These are phyloP conservation scores for Darksidea phi DNA, from an alignment of 495 filamentous ascomycete genomes.

Conservation along the genomic window DNA sequence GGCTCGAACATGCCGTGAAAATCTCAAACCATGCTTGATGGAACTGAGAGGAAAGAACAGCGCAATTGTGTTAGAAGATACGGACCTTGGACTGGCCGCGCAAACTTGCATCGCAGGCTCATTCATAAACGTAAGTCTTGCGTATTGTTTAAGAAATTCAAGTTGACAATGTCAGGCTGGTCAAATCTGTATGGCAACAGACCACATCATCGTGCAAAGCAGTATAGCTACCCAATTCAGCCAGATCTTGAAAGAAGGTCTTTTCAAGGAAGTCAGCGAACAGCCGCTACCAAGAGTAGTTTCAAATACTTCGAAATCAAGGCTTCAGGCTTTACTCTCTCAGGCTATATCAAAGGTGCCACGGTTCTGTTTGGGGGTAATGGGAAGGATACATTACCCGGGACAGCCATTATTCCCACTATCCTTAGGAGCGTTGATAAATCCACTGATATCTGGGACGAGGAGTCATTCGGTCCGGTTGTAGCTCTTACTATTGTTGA, in stretches of 20 bases:
- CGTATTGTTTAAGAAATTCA: not conserved
- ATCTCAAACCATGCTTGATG: constrained; percentile 65
- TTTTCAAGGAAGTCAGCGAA: constrained; percentile 20
- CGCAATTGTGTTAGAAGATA: constrained; percentile 57
- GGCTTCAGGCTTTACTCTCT: constrained; percentile 53
- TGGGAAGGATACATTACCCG: constrained; percentile 33
- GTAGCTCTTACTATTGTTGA: constrained; percentile 42
- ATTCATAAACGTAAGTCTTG: constrained; percentile 47
- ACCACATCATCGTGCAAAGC: constrained; percentile 77
- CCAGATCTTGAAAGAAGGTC: constrained; percentile 50
- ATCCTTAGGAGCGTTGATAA: constrained; percentile 64
- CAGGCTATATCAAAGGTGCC: constrained; percentile 67
- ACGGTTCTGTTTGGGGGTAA: constrained; percentile 57
- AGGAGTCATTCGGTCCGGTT: constrained; percentile 78
- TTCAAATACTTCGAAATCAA: constrained; percentile 57
- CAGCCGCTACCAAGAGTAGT: constrained; percentile 62
- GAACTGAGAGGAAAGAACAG: constrained; percentile 61
- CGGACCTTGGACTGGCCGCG: constrained; percentile 55
- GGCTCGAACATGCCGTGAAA: constrained; percentile 54
- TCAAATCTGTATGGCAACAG: constrained; percentile 89
- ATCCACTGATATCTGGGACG: constrained; percentile 76
- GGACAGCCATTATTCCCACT: constrained; percentile 64
- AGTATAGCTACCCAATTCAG: constrained; percentile 64
- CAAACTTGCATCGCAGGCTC: constrained; percentile 50
- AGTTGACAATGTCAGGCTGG: constrained; percentile 46